Evolutionary conservation across 352 stramenopile species (phyloP).

Genomic region (Pythium utonaiense): DNA sequence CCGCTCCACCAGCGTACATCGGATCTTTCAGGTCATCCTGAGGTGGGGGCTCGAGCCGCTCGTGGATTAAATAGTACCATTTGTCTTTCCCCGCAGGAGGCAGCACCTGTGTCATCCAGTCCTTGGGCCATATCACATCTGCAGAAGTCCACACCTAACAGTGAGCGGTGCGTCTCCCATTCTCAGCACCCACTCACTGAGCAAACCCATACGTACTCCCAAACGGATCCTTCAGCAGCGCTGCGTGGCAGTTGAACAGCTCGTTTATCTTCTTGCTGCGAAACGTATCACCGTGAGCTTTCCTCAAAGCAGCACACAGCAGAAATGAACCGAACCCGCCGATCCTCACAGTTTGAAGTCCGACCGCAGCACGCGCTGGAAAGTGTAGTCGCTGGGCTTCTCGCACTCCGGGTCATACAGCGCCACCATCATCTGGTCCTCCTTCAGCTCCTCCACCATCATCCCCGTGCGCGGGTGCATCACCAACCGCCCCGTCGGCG

Average conservation of each 20-base stretch:
- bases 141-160: too few relatives aligned
- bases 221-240: conserved; percentile 60
- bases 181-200: too few relatives aligned
- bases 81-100: conserved; percentile 42
- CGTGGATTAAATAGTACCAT: conserved; percentile 75
- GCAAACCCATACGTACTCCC: conserved; percentile 34
- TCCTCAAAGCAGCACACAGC: not conserved
- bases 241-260: conserved; percentile 62
- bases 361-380: conserved; percentile 47
- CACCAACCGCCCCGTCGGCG: conserved; percentile 48
- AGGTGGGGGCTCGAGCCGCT: conserved; percentile 49
- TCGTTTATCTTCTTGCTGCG: conserved; percentile 49
- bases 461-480: conserved; percentile 50
- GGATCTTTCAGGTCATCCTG: conserved; percentile 58
- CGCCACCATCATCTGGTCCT: conserved; percentile 64
- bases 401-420: conserved; percentile 41
- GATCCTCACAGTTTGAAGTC: conserved; percentile 52
- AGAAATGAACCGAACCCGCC: not conserved
- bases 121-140: conserved; percentile 73
- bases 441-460: conserved; percentile 63
- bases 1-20: conserved; percentile 46
- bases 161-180: too few relatives aligned
- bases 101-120: conserved; percentile 63
- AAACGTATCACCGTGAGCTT: conserved; percentile 6
- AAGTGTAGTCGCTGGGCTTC: conserved; percentile 36